phyloP scores from a whole-genome alignment of 2,329 filamentous ascomycete genomes.

The Colletotrichum orchidophilum region DNA sequence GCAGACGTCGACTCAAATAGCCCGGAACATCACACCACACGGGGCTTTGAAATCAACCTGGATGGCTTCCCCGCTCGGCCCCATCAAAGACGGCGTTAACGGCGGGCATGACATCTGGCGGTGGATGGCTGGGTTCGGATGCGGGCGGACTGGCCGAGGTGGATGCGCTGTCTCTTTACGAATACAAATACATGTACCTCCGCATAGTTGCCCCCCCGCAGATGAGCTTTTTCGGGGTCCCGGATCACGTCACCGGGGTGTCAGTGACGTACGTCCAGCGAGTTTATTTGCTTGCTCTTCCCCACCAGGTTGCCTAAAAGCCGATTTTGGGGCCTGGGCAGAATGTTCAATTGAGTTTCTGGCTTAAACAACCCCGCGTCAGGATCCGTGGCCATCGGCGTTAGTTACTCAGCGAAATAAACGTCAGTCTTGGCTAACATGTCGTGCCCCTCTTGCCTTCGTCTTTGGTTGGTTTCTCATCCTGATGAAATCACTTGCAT shows the following conservation, averaged over 20 bases:
- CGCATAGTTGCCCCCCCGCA: too few species aligned
- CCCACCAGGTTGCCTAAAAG: neutral
- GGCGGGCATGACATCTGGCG: neutral
- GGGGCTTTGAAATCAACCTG: neutral
- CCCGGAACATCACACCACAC: neutral
- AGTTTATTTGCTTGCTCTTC: constrained; percentile 4
- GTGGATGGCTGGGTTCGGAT: neutral
- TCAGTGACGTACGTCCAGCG: constrained; percentile 24
- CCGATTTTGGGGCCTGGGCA: neutral
- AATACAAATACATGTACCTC: too few species aligned
- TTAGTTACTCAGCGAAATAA: neutral
- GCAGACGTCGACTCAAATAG: neutral
- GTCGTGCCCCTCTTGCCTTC: neutral
- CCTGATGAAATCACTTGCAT: too few species aligned
- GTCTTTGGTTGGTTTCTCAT: too few species aligned
- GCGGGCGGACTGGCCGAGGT: neutral
- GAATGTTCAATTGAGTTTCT: neutral
- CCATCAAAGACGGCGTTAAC: neutral
- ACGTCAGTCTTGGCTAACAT: neutral
- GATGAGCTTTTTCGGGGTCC: neutral
- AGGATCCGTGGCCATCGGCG: neutral
- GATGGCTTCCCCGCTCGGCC: constrained; percentile 2
- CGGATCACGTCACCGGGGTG: constrained; percentile 27
- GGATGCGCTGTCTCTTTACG: neutral
- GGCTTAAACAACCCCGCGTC: neutral